Evolutionary conservation across 495 filamentous ascomycete genomes (phyloP), one percentile per base, ranked within the genome.

Genomic region (Aspergillus biplanus): DNA sequence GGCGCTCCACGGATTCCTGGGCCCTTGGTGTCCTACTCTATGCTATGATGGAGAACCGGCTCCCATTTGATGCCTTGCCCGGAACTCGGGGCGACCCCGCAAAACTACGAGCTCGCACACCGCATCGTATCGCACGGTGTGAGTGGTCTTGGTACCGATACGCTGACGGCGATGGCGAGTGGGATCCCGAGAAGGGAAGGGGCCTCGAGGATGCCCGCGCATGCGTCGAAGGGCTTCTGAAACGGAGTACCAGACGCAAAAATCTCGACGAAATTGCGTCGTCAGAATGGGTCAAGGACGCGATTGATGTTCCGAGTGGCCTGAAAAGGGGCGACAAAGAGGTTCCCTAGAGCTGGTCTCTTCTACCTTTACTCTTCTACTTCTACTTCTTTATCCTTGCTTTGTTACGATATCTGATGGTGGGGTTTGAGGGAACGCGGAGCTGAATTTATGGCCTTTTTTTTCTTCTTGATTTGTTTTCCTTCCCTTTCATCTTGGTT

Each of bases 121-220:
- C 89, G 34, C 96, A 99, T 72, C 87, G 92, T n/a, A 97, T 99
- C 59, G 95, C 96, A 6, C 82, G 95, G 12, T 89, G 90, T 50
- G 95, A 99, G 66, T 99, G 95, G 95, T 83, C 88, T 21, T 99
- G 95, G 95, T 87, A 89, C 56, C 87, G 89, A 57, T 96, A 89
- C 67, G 91, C 87, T 8, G 86, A 89, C 59, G 83, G 85, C 33
- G 89, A 92, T 37, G 91, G 88, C 31, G 90, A 91, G 54, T 89
- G 86, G 85, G 85, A 86, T 63, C 67, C 73, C 5, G 77, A 77
- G 21, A 84, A 88, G 63, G 87, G 85, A 6, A 77, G 73, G 42
- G 88, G 83, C 18, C 80, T 94, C 33, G 83, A 85, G 37, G 92
- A 91, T 3, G 94, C 91, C 2, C 89, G 89, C 71, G 81, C 86